Percentiles rank a stretch among this genome's conserved stretches.
Evolutionary conservation across 2,329 filamentous ascomycete genomes (phyloP).

Genomic region (Boeremia exigua): DNA sequence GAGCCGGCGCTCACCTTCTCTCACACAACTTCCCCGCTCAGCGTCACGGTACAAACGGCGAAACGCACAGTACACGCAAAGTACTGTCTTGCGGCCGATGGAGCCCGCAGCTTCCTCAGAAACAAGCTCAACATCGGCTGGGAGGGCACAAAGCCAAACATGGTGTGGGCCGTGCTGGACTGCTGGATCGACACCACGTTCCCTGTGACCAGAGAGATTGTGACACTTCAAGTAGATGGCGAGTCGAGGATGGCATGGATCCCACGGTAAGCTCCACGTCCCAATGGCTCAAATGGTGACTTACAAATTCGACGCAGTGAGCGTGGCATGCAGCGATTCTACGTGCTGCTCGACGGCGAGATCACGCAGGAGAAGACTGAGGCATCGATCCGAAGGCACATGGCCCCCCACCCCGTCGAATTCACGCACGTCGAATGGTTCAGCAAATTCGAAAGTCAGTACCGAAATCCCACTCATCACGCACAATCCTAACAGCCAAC

Average conservation of each 20-base stretch:
- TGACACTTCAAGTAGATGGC: conserved; percentile 55
- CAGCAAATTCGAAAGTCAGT: conserved; percentile 56
- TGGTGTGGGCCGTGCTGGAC: conserved; percentile 59
- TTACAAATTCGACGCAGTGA: conserved; percentile 33
- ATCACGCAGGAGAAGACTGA: conserved; percentile 51
- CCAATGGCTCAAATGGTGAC: neutral
- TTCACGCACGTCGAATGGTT: conserved; percentile 58
- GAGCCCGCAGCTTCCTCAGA: conserved; percentile 24
- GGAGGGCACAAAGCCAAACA: conserved; percentile 57
- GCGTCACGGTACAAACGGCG: conserved; percentile 27
- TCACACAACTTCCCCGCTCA: conserved; percentile 22
- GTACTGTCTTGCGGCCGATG: conserved; percentile 26
- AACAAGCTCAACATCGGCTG: conserved; percentile 49
- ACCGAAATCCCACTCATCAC: neutral
- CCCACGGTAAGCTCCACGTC: conserved; percentile 37
- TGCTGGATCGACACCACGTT: conserved; percentile 59
- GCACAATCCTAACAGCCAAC: neutral
- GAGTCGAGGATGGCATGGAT: conserved; percentile 59
- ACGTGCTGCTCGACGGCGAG: conserved; percentile 56
- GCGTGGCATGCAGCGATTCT: conserved; percentile 56
- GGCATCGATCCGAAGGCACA: conserved; percentile 53
- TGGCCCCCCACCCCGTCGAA: conserved; percentile 53
- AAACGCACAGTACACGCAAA: conserved; percentile 17
- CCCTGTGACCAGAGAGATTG: conserved; percentile 55
- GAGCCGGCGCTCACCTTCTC: conserved; percentile 46